Evolutionary conservation across 176 grass and related monocot species (phyloP), one percentile per base, ranked within the genome.

Genomic region (Oryza officinalis): DNA sequence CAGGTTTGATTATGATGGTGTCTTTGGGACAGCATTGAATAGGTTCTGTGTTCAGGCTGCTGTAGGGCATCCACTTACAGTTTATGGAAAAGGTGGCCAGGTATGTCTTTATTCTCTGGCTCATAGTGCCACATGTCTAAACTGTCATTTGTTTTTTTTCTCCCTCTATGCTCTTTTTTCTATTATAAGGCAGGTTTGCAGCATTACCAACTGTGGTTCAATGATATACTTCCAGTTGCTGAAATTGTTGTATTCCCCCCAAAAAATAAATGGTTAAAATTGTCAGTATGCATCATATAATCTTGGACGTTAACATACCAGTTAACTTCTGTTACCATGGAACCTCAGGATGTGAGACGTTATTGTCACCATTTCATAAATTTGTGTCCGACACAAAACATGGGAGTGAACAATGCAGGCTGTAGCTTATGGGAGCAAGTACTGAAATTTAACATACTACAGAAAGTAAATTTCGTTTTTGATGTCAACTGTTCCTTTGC

Each of bases 31-130:
- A 81, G 95, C 95, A 82, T 80, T 98, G 30, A 98, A 98, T 87
- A 90, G 95, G 72, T 98, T 98, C 60, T 98, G 95, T 93, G 95
- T 98, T 67, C 95, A 98, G 71, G 95, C 95, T 41, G 95, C 89
- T 82, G 92, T 98, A 14, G 92, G 92, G 23, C 95, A 98, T 54
- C 95, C 95, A 38, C 86, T 98, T 70, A 98, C 95, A 67, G 95
- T 98, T 46, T 98, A 98, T 20, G 95, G 95, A 81, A 98, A 98
- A 80, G 95, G 92, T 49, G 95, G 92, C 44, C 92, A 98, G 90
- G 95, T 95, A 84, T 89, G 86, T 72, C 30, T 18, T 26, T 38
- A 8, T 10, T 30, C 10, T 76, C 5, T 66, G 9, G 3, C 25
- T 77, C 27, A 23, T 44, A 57, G 2, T 52, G 10, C 27, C 41